Evolutionary conservation across 1,139 yeast species (phyloP), one percentile per base, ranked within the genome.

Genomic region (Arxiozyma heterogenica): DNA sequence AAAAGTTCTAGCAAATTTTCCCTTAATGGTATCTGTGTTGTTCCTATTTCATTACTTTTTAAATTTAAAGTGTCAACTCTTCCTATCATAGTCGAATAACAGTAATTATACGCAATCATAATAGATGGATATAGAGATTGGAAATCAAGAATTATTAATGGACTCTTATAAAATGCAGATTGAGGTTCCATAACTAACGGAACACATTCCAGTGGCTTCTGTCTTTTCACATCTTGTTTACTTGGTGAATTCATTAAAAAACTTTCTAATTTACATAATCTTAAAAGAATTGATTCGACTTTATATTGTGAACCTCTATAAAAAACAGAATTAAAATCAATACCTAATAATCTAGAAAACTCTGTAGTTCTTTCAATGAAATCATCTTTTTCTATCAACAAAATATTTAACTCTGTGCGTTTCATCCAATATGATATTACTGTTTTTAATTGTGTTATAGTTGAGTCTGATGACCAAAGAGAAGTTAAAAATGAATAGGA

Each of bases 161-260:
- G 98, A 51, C 94, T 86, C 57, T 88, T 89, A 68, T 90, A 93
- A 61, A 84, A 87, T 45, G 81, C 82, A 6, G 96, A 82, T 45
- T 81, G 81, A 0, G 98, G 98, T 65, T 93, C 98, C 90, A 93
- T 81, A 4, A 93, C 88, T 54, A 93, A 73, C 0, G 98, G 96
- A 9, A 93, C 81, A 59, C 90, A 86, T 63, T 90, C 96, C 49
- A 93, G 72, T 0, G 98, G 86, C 61, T 84, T 83, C 77, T 91
- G 96, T 53, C 83, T 79, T 62, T 86, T 87, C 0, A 93, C 97
- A 57, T 89, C 89, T 51, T 77, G 74, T 62, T 86, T 84, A 41
- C 89, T 82, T 0, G 98, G 97, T 0, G 97, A 87, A 23, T 84
- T 73, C 55, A 90, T 68, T 46, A 93, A 68, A 53, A 78, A 80